These are phyloP conservation scores for Conidiobolus incongruus DNA, from an alignment of 371 early-diverging fungal species.

Conservation along the genomic window DNA sequence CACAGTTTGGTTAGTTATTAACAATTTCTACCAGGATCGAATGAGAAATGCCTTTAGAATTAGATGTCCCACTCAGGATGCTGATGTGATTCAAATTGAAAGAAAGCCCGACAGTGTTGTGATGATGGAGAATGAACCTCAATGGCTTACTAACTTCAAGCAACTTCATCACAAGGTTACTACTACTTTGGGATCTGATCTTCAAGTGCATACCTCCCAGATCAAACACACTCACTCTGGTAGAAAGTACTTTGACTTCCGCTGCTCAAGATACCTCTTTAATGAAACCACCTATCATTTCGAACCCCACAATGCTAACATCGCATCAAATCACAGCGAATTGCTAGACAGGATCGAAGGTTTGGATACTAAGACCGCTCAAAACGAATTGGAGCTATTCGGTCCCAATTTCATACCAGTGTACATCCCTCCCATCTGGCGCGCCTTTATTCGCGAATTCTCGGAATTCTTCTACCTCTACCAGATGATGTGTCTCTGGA, in stretches of 20 bases:
- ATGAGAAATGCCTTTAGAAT: constrained; percentile 38
- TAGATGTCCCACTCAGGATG: constrained; percentile 17
- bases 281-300: constrained; percentile 15
- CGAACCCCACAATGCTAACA: constrained; percentile 23
- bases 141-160: constrained; percentile 11
- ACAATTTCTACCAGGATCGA: constrained; percentile 16
- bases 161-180: constrained; percentile 9
- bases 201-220: constrained; percentile 14
- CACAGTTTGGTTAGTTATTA: constrained; percentile 28
- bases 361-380: constrained; percentile 25
- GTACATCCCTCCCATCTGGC: constrained; percentile 21
- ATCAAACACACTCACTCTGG: constrained; percentile 16
- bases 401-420: constrained; percentile 50
- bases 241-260: constrained; percentile 37
- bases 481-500: constrained; percentile 43
- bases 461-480: constrained; percentile 51
- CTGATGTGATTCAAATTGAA: constrained; percentile 35
- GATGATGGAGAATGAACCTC: constrained; percentile 20
- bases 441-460: constrained; percentile 36
- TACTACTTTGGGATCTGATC: constrained; percentile 10
- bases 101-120: constrained; percentile 21
- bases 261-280: constrained; percentile 48
- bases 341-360: constrained; percentile 23
- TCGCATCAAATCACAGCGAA: constrained; percentile 24
- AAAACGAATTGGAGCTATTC: constrained; percentile 23